These are phyloP conservation scores for Aspergillus pseudonomiae DNA, from an alignment of 2,329 filamentous ascomycete genomes.

Conservation along the genomic window DNA sequence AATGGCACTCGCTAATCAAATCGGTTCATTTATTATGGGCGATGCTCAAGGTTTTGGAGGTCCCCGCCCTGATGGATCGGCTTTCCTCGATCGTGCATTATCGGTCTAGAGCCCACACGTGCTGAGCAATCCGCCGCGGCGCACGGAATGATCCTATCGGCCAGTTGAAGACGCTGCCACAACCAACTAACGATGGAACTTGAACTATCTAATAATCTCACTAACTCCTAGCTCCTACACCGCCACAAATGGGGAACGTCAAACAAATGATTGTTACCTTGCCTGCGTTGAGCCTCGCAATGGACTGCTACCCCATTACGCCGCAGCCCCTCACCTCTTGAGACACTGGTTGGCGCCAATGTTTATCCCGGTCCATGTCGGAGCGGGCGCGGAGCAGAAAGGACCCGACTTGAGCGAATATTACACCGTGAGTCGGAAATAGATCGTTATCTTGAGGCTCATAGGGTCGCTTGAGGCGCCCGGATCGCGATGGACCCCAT, in stretches of 20 bases:
- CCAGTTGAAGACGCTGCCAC: neutral
- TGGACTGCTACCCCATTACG: neutral
- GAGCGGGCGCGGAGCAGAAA: slow-evolving; percentile 1
- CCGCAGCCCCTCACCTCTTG: slow-evolving; percentile 20
- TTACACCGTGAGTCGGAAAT: neutral
- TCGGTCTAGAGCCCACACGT: slow-evolving; percentile 4
- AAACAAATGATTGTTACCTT: neutral
- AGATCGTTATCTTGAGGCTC: slow-evolving; percentile 6
- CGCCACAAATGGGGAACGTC: slow-evolving; percentile 11
- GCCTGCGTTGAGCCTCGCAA: neutral
- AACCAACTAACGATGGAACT: neutral
- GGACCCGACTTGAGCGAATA: slow-evolving; percentile 7
- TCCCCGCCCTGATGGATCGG: slow-evolving; percentile 4
- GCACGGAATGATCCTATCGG: neutral
- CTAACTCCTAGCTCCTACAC: slow-evolving; percentile 5
- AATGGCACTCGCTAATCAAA: neutral
- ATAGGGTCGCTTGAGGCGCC: slow-evolving; percentile 1
- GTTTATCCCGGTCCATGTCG: slow-evolving; percentile 7
- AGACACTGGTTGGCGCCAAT: slow-evolving; percentile 18
- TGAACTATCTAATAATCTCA: neutral
- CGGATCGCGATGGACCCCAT: neutral
- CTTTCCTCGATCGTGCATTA: slow-evolving; percentile 13
- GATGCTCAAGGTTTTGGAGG: neutral
- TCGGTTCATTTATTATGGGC: neutral
- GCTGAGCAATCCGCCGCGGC: neutral